Percentiles rank a stretch among this genome's conserved stretches.
These are phyloP conservation scores for Lodderomyces metapsilosis DNA, from an alignment of 1,139 yeast species.

Conservation along the genomic window DNA sequence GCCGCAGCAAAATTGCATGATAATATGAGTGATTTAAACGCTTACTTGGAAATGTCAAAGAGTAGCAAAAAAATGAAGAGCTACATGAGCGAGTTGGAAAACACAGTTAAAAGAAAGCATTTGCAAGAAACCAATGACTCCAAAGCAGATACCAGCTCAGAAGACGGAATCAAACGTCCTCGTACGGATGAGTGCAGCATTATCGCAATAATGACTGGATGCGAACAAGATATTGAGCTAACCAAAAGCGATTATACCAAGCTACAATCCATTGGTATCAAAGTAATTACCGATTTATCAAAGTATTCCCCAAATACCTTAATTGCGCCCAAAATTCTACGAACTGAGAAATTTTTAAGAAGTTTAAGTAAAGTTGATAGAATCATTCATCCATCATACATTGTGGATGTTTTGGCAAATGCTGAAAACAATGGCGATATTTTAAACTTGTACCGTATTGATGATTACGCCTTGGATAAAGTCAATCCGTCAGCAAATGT, in stretches of 20 bases:
- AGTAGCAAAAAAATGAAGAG: slow-evolving; percentile 39
- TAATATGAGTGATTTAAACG: slow-evolving; percentile 65
- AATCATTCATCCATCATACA: slow-evolving; percentile 49
- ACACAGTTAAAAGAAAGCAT: slow-evolving; percentile 11
- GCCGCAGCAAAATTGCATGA: slow-evolving; percentile 69
- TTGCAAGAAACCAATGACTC: slow-evolving; percentile 1
- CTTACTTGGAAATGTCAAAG: slow-evolving; percentile 49
- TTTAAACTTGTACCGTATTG: slow-evolving; percentile 23
- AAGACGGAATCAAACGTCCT: neutral
- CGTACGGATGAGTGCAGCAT: slow-evolving; percentile 17
- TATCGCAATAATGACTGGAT: slow-evolving; percentile 62
- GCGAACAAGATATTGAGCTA: slow-evolving; percentile 47
- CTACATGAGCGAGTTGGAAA: slow-evolving; percentile 36
- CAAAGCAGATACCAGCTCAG: neutral
- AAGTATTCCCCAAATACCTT: slow-evolving; percentile 41
- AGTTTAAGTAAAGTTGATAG: slow-evolving; percentile 34
- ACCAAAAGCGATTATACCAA: slow-evolving; percentile 30
- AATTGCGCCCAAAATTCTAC: slow-evolving; percentile 72
- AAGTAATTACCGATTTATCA: slow-evolving; percentile 36
- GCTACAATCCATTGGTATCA: slow-evolving; percentile 35
- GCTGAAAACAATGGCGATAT: slow-evolving; percentile 7
- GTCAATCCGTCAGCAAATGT: slow-evolving; percentile 27
- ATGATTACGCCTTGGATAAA: slow-evolving; percentile 38
- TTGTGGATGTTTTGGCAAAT: slow-evolving; percentile 38
- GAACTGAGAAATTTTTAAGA: slow-evolving; percentile 82